Base-by-base conservation (phyloP, 164 flowering plant genomes). In the Umbilicus rupestris region DNA sequence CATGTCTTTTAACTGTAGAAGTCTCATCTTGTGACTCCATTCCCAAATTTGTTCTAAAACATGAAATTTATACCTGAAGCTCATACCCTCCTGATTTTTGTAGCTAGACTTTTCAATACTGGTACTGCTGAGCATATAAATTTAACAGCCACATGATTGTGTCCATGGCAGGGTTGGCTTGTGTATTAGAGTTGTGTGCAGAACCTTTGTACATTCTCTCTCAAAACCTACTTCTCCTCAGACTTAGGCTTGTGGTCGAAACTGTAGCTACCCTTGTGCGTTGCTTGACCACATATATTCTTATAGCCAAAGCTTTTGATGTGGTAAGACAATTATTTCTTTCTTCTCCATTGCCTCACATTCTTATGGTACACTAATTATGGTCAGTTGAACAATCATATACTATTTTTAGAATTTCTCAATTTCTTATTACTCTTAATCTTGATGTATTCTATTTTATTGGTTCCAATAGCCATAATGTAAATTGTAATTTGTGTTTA, bases 131-230 rank as follows among this genome's bases (percentile, higher is more conserved):
- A 28, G 19, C 28, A 11, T 26, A 14, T 26, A 55, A 12, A 10
- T 20, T 33, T 62, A 30, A 45, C 12, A n/a, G 7, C 35, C 11
- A 62, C 19, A 3, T n/a, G n/a, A n/a, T 47, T 26, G 62, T 55
- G 49, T 64, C 20, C 64, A 7, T 84, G 68, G 69, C 84, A 95
- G 99, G 96, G 63, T 76, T 78, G 76, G 97, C 99, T 17, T 95
- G 99, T 73, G 68, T 88, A 64, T 68, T 95, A 77, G 99, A 95
- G 82, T 79, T 95, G 60, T 64, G 90, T 78, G 90, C 97, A 8
- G 97, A 95, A 75, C 97, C 97, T 0, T 77, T 92, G 62, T 92
- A 92, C 69, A 90, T 95, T 71, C 90, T 95, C 67, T 85, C 97
- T 62, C 97, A 92, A 79, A 88, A 80, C 68, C 77, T 92, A 76